Base-by-base conservation (phyloP, 176 grass and related monocot genomes). In the Eremochloa ophiuroides region DNA sequence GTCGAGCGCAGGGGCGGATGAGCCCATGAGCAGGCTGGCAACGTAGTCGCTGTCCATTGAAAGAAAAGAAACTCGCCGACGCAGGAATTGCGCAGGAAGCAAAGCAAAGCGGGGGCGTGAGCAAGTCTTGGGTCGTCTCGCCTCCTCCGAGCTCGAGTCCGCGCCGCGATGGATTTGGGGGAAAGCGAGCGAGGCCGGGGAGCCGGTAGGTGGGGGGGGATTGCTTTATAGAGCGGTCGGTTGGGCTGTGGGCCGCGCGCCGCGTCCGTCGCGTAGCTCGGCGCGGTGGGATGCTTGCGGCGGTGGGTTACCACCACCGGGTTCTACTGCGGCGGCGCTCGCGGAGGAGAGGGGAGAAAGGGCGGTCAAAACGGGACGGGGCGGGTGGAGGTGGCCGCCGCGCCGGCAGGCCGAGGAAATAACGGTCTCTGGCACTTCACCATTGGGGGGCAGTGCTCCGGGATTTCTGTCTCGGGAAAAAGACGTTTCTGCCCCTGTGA, bases 41-140 rank as follows among this genome's bases (percentile, higher is more conserved):
- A 82, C 73, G 83, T 67, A 78, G 88, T 89, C 88, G 17, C 66
- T 46, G 83, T 86, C 88, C 88, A 89, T 89, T 28, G 55, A 60
- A 4, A 0, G 22, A 11, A 12, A 35, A 20, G 50, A 15, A 75
- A 75, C 48, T 7, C 40, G 68, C 68, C 14, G 42, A 43, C 41
- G 60, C 86, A 58, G 77, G 80, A 56, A 78, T 89, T 77, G 78
- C 83, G 78, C 65, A 82, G 66, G 83, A 89, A 86, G 83, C 44
- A 85, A 82, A 40, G 18, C n/a, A n/a, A n/a, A n/a, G n/a, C n/a
- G n/a, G 39, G 6, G 2, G 7, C 18, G 13, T 9, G 41, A 18
- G 26, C 14, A 43, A 31, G 30, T 79, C 62, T n/a, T 16, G 14
- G 20, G 22, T 34, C 42, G 62, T 79, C 77, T 37, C 51, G 13